Percentiles rank a stretch among this genome's conserved stretches.
These are phyloP conservation scores for Pyrrhoderma noxium DNA, from an alignment of 1,284 basidiomycete genomes.

Conservation along the genomic window DNA sequence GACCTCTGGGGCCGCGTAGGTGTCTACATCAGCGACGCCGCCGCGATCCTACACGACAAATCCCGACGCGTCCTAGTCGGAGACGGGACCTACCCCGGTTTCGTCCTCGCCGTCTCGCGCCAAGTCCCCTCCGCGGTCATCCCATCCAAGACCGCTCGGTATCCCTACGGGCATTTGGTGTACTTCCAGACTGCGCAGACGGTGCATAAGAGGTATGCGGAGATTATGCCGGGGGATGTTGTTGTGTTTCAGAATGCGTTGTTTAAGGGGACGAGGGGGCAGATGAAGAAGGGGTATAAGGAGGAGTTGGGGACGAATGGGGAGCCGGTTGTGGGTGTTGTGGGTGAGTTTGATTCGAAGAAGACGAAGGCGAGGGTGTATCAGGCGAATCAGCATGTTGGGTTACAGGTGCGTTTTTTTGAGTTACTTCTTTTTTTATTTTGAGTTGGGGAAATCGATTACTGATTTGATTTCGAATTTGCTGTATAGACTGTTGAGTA, in stretches of 20 bases:
- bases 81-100: slow-evolving; percentile 77
- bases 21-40: slow-evolving; percentile 62
- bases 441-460: slow-evolving; percentile 19
- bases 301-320: slow-evolving; percentile 48
- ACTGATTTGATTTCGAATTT: slow-evolving; percentile 5
- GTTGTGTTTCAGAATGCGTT: slow-evolving; percentile 70
- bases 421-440: slow-evolving; percentile 33
- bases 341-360: slow-evolving; percentile 77
- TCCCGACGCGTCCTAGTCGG: slow-evolving; percentile 72
- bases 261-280: slow-evolving; percentile 82
- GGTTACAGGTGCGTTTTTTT: slow-evolving; percentile 38
- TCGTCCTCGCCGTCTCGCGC: slow-evolving; percentile 58
- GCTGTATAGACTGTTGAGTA: slow-evolving; percentile 53
- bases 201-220: slow-evolving; percentile 67
- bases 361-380: slow-evolving; percentile 80
- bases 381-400: slow-evolving; percentile 76
- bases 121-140: slow-evolving; percentile 49
- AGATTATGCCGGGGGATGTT: slow-evolving; percentile 83
- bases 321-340: slow-evolving; percentile 66
- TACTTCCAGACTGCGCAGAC: slow-evolving; percentile 63
- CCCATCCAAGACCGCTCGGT: slow-evolving; percentile 26
- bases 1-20: slow-evolving; percentile 70
- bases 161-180: slow-evolving; percentile 63
- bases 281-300: slow-evolving; percentile 58
- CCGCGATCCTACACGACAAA: slow-evolving; percentile 60